These are phyloP conservation scores for Diplosphaera chodatii DNA, from an alignment of 139 green algal species.

Conservation along the genomic window DNA sequence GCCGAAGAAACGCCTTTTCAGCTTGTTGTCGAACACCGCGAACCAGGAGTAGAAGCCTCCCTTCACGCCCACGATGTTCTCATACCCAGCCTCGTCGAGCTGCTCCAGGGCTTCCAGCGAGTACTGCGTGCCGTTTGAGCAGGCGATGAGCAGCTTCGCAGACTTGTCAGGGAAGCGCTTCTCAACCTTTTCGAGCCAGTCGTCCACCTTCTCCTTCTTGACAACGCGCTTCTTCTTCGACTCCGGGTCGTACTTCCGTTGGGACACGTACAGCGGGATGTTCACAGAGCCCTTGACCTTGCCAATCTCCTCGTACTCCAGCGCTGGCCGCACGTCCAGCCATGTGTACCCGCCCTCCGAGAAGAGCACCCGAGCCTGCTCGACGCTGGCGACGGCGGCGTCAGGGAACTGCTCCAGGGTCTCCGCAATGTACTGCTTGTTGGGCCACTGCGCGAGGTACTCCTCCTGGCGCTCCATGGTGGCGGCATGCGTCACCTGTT, in stretches of 20 bases:
- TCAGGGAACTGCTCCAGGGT: conserved; percentile 57
- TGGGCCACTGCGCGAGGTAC: conserved; percentile 39
- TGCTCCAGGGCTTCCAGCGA: conserved; percentile 68
- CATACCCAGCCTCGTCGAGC: conserved; percentile 77
- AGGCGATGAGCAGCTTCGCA: conserved; percentile 61
- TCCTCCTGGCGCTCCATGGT: not conserved
- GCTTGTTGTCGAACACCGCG: conserved; percentile 38
- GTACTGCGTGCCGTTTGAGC: conserved; percentile 69
- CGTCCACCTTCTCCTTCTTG: conserved; percentile 39
- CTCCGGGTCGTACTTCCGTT: conserved; percentile 40
- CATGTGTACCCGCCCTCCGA: conserved; percentile 60
- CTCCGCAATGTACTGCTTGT: conserved; percentile 49
- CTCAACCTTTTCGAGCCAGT: conserved; percentile 66
- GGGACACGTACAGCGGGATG: conserved; percentile 35
- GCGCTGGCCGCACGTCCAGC: conserved; percentile 64
- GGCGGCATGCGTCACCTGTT: not conserved
- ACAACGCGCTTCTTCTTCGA: conserved; percentile 29
- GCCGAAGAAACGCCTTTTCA: conserved; percentile 16
- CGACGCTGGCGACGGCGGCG: conserved; percentile 53
- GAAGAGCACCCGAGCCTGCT: conserved; percentile 61
- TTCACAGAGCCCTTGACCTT: conserved; percentile 62
- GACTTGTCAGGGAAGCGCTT: conserved; percentile 70
- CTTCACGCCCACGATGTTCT: conserved; percentile 60
- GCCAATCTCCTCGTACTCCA: conserved; percentile 67
- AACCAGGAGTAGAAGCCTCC: conserved; percentile 79